Conservation (phyloP, 2,329 filamentous ascomycete genomes). For the Cytospora chrysosperma region DNA sequence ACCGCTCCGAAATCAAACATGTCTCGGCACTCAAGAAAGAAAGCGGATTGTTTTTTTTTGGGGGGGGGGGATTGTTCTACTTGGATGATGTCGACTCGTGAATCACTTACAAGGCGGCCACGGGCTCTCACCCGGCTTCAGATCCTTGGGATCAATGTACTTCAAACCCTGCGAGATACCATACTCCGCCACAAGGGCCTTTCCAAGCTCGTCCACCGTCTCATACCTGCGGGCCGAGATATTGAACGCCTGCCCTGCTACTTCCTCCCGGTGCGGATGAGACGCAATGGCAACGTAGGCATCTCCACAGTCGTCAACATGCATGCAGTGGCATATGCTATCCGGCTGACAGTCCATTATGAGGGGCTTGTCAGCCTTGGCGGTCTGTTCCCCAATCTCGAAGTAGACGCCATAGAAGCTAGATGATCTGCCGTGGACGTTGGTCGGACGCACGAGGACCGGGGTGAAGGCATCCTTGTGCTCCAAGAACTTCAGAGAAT, state of each 20-base stretch:
- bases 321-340: conserved; percentile 45
- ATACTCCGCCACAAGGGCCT: conserved; percentile 42
- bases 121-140: conserved; percentile 6
- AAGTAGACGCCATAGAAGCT: conserved; percentile 46
- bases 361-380: conserved; percentile 28
- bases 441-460: conserved; percentile 45
- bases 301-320: conserved; percentile 50
- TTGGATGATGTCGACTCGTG: too few relatives aligned
- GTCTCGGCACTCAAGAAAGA: too few relatives aligned
- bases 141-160: conserved; percentile 28
- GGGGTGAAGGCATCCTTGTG: conserved; percentile 41
- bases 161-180: conserved; percentile 34
- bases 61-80: too few relatives aligned
- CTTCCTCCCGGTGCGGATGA: conserved; percentile 32
- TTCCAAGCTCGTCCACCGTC: conserved; percentile 40
- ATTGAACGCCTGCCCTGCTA: conserved; percentile 45
- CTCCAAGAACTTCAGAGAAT: conserved; percentile 38
- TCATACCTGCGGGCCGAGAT: conserved; percentile 46
- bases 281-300: conserved; percentile 47
- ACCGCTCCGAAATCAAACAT: too few relatives aligned
- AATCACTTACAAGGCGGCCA: conserved; percentile 21
- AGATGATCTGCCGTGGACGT: conserved; percentile 45
- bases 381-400: conserved; percentile 31
- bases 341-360: conserved; percentile 36
- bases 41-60: too few relatives aligned